Evolutionary conservation across 2,329 filamentous ascomycete species (phyloP), one percentile per base, ranked within the genome.

Genomic region (Neophaeococcomyces mojaviensis): DNA sequence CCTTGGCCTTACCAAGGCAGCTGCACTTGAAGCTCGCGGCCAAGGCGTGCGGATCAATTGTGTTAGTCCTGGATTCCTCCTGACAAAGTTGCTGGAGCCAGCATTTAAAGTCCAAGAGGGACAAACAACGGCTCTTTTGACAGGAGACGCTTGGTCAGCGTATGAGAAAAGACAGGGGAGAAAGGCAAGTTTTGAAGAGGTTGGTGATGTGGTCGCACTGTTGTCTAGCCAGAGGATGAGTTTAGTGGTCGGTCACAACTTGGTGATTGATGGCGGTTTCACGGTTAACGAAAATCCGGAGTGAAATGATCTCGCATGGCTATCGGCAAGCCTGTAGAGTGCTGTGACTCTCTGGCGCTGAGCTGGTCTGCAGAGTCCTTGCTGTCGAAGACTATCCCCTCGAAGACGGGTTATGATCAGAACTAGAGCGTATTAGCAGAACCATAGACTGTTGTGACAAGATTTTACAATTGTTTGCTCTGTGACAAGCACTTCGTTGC

Each of bases 241-340:
- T 20, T 33, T 53, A 6, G 51, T 53, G 12, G 49, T 49, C 12
- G 51, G 49, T 4, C 51, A 54, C 22, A 54, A 54, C 22, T 40
- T 54, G 32, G 51, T 52, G 28, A 49, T 50, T 36, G 51, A 54
- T 40, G 49, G 49, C 13, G 51, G 51, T 2, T 53, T 53, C 35
- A 51, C 49, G 6, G 49, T 51, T 19, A 53, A 53, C 41, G 46
- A 49, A 49, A 53, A 48, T 26, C 36, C 15, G n/a, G 36, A 39
- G 10, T 39, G 22, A 24, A 38, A 8, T 32, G 30, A 32, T 8
- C 30, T 32, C n/a, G n/a, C n/a, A n/a, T n/a, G n/a, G n/a, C n/a
- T n/a, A n/a, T n/a, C n/a, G n/a, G n/a, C n/a, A n/a, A n/a, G n/a
- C n/a, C n/a, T n/a, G n/a, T n/a, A n/a, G n/a, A n/a, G n/a, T n/a